These are phyloP conservation scores for Dictyostelium citrinum DNA, from an alignment of 78 protist genomes.

Conservation along the genomic window DNA sequence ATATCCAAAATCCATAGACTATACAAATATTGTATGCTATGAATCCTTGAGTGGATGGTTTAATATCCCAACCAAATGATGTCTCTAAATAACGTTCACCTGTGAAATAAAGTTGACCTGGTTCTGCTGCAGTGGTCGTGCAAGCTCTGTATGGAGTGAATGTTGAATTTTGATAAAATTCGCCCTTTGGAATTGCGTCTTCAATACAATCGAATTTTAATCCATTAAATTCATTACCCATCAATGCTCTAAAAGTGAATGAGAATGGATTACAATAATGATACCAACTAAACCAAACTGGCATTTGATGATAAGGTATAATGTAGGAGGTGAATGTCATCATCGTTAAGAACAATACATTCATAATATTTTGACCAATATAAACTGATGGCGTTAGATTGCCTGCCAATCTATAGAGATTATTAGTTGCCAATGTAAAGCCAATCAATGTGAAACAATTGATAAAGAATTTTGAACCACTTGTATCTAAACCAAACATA, in stretches of 20 bases:
- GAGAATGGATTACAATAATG: slow-evolving; percentile 51
- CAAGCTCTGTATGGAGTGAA: neutral
- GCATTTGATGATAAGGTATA: slow-evolving; percentile 55
- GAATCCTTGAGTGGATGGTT: neutral
- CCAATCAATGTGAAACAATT: slow-evolving; percentile 44
- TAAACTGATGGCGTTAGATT: slow-evolving; percentile 13
- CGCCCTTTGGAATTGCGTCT: slow-evolving; percentile 37
- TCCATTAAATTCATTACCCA: slow-evolving; percentile 50
- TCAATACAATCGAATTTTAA: neutral
- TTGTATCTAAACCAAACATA: slow-evolving; percentile 59
- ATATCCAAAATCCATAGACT: slow-evolving; percentile 22
- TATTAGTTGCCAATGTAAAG: slow-evolving; percentile 21
- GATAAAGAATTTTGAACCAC: slow-evolving; percentile 58
- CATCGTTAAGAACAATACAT: slow-evolving; percentile 13
- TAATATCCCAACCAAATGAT: neutral
- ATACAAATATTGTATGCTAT: slow-evolving; percentile 6
- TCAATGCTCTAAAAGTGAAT: slow-evolving; percentile 43
- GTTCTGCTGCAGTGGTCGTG: neutral
- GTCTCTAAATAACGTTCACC: slow-evolving; percentile 30
- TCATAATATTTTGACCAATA: slow-evolving; percentile 20
- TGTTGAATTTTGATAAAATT: neutral
- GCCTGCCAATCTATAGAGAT: slow-evolving; percentile 48
- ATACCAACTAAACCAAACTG: slow-evolving; percentile 71
- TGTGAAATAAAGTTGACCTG: slow-evolving; percentile 16
- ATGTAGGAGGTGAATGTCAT: slow-evolving; percentile 51